Percentiles rank a stretch among this genome's conserved stretches.
These are phyloP conservation scores for Penicillium sp. DNA, from an alignment of 2,329 filamentous ascomycete species.

Conservation along the genomic window DNA sequence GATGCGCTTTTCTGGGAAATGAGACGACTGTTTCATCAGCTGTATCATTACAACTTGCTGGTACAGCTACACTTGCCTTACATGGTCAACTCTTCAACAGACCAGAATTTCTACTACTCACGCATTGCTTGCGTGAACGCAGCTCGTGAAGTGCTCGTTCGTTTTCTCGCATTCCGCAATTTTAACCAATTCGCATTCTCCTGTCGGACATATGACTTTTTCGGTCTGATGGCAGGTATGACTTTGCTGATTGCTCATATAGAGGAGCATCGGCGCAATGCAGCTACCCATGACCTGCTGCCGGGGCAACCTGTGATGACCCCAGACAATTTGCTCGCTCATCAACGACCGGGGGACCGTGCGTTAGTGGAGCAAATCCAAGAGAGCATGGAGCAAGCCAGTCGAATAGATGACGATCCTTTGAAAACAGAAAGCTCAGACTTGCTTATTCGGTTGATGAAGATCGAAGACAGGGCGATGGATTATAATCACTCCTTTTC, in stretches of 20 bases:
- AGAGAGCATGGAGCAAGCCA: conserved; percentile 37
- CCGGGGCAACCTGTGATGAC: not conserved
- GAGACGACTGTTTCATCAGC: conserved; percentile 48
- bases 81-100: conserved; percentile 47
- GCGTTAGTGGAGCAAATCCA: conserved; percentile 42
- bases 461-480: conserved; percentile 17
- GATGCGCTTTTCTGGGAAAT: conserved; percentile 30
- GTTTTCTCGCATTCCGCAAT: conserved; percentile 51
- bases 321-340: conserved; percentile 25
- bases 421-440: conserved; percentile 29
- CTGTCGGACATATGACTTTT: conserved; percentile 29
- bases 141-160: conserved; percentile 53
- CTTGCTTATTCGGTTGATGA: conserved; percentile 20
- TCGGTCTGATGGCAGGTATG: conserved; percentile 27
- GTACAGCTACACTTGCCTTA: conserved; percentile 59
- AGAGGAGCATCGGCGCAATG: conserved; percentile 12
- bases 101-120: conserved; percentile 50
- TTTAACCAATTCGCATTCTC: conserved; percentile 23
- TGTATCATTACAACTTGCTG: conserved; percentile 55
- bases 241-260: conserved; percentile 29
- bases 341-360: conserved; percentile 46
- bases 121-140: conserved; percentile 54
- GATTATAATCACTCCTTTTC: not conserved
- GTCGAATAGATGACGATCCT: conserved; percentile 30
- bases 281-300: not conserved